Conservation (phyloP, 2,329 filamentous ascomycete genomes). For the Endoconidiophora laricicola region DNA sequence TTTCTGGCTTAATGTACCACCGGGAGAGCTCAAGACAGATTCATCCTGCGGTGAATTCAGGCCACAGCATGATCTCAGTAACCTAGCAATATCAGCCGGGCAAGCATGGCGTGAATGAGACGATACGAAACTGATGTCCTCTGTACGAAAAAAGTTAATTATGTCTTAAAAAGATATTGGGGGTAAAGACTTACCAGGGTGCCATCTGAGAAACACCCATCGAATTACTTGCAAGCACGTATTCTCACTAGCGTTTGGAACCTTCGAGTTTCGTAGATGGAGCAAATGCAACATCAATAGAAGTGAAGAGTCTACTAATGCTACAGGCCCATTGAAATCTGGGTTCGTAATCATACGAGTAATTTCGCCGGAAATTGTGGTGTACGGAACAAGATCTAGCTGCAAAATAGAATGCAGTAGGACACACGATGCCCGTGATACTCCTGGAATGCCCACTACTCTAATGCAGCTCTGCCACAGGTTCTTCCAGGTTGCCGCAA, state of each 20-base stretch:
- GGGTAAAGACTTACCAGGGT: slow-evolving; percentile 43
- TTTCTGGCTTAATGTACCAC: slow-evolving; percentile 31
- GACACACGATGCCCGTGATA: slow-evolving; percentile 62
- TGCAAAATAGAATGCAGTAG: slow-evolving; percentile 53
- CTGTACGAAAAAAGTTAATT: slow-evolving; percentile 22
- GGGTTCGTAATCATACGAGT: slow-evolving; percentile 58
- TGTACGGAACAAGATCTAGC: slow-evolving; percentile 47
- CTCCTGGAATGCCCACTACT: slow-evolving; percentile 50
- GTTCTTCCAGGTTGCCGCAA: slow-evolving; percentile 43
- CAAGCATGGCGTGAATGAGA: slow-evolving; percentile 46
- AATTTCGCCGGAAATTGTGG: slow-evolving; percentile 49
- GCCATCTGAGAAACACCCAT: slow-evolving; percentile 75
- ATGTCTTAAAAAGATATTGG: neutral
- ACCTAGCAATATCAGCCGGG: slow-evolving; percentile 47
- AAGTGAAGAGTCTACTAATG: slow-evolving; percentile 65
- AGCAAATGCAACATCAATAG: slow-evolving; percentile 55
- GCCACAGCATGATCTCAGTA: slow-evolving; percentile 56
- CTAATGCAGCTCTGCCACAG: slow-evolving; percentile 61
- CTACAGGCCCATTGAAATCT: slow-evolving; percentile 64
- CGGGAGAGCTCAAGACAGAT: slow-evolving; percentile 23
- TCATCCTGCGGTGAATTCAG: slow-evolving; percentile 20
- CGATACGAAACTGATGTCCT: slow-evolving; percentile 50
- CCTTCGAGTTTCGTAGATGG: slow-evolving; percentile 46
- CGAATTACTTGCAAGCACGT: slow-evolving; percentile 56
- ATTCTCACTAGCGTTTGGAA: slow-evolving; percentile 49